Conservation (phyloP, 805 yeast species). For the Metschnikowia koreensis region DNA sequence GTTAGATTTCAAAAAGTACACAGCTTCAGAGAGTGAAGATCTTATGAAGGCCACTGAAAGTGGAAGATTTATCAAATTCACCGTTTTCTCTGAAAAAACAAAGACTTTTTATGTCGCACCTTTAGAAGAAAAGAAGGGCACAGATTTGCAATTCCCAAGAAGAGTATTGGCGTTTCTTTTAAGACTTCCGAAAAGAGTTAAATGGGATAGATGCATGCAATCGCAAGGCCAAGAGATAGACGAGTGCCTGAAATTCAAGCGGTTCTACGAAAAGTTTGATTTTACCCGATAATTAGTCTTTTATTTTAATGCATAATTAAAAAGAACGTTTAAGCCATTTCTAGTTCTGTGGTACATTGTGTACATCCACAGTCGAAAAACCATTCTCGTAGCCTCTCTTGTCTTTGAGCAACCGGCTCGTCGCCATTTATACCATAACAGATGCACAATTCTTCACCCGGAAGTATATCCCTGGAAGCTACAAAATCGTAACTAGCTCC, state of each 20-base stretch:
- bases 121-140: slow-evolving; percentile 29
- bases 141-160: slow-evolving; percentile 85
- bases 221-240: slow-evolving; percentile 55
- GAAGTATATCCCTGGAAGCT: slow-evolving; percentile 37
- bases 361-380: slow-evolving; percentile 56
- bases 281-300: slow-evolving; percentile 31
- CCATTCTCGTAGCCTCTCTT: slow-evolving; percentile 49
- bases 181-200: slow-evolving; percentile 56
- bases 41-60: slow-evolving; percentile 20
- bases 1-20: slow-evolving; percentile 40
- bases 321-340: not conserved
- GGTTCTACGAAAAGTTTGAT: slow-evolving; percentile 52
- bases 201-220: slow-evolving; percentile 80
- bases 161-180: slow-evolving; percentile 68
- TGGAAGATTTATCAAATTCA: slow-evolving; percentile 15
- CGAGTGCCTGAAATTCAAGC: slow-evolving; percentile 65
- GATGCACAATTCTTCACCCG: slow-evolving; percentile 55
- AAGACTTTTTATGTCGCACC: slow-evolving; percentile 3
- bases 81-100: slow-evolving; percentile 10
- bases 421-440: slow-evolving; percentile 55
- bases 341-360: slow-evolving; percentile 33
- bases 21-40: not conserved
- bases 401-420: slow-evolving; percentile 42
- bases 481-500: slow-evolving; percentile 38
- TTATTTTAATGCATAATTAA: not conserved